Evolutionary conservation across 805 yeast genomes (phyloP).

Genomic region (baker's yeast (Saccharomyces cerevisiae)): DNA sequence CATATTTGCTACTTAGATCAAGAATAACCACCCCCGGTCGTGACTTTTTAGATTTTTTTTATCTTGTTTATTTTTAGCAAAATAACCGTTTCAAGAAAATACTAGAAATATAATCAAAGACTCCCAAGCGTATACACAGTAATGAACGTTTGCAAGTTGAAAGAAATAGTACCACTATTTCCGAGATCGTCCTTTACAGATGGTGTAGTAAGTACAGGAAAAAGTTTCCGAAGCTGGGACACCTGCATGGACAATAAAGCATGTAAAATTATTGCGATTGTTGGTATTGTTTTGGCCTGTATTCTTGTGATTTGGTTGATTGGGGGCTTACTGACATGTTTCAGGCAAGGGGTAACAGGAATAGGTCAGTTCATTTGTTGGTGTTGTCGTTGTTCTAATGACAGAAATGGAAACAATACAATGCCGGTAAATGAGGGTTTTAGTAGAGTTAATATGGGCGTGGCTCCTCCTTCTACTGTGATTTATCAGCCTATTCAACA

Average conservation of each 20-base stretch:
- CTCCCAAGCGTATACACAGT: not conserved
- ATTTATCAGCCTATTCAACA: slow-evolving; percentile 27
- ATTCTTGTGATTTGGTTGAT: slow-evolving; percentile 50
- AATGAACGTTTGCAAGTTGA: not conserved
- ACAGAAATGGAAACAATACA: not conserved
- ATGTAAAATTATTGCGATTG: slow-evolving; percentile 72
- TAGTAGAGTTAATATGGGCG: slow-evolving; percentile 2
- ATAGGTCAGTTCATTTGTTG: slow-evolving; percentile 45
- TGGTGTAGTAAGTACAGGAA: slow-evolving; percentile 29
- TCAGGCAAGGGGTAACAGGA: slow-evolving; percentile 49
- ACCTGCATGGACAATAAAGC: slow-evolving; percentile 71
- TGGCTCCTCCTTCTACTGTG: slow-evolving; percentile 20
- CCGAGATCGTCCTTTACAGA: slow-evolving; percentile 14
- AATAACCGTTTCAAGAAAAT: not conserved
- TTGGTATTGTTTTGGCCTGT: slow-evolving; percentile 54
- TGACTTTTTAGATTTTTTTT: not conserved
- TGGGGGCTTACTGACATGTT: slow-evolving; percentile 45
- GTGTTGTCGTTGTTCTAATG: slow-evolving; percentile 33
- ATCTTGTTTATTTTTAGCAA: not conserved
- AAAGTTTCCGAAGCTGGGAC: slow-evolving; percentile 58
- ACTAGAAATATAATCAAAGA: not conserved
- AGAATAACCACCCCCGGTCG: not conserved
- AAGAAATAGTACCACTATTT: not conserved
- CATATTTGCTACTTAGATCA: not conserved
- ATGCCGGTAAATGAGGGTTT: slow-evolving; percentile 11